Conservation (phyloP, 164 flowering plant genomes). For the Cinnamomum chago region DNA sequence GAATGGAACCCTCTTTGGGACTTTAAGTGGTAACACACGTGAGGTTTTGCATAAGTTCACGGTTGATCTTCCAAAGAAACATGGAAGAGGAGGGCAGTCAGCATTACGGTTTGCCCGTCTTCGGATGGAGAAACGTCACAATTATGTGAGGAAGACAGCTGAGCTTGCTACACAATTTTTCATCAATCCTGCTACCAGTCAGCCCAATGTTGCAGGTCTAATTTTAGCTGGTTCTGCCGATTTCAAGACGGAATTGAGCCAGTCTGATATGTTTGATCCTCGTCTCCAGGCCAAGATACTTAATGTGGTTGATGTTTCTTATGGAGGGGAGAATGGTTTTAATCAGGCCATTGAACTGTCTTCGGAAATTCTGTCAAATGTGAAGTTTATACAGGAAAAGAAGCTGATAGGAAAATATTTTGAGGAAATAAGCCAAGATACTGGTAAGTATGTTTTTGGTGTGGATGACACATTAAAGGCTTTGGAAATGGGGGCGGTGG, state of each 20-base stretch:
- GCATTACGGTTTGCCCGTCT: slow-evolving; percentile 14
- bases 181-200: slow-evolving; percentile 17
- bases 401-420: slow-evolving; percentile 11
- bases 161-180: slow-evolving; percentile 15
- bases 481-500: slow-evolving; percentile 14
- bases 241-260: slow-evolving; percentile 14
- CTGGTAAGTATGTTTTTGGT: slow-evolving; percentile 14
- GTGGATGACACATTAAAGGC: slow-evolving; percentile 15
- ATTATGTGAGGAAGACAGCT: slow-evolving; percentile 16
- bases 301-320: slow-evolving; percentile 18
- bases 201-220: slow-evolving; percentile 15
- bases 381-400: slow-evolving; percentile 16
- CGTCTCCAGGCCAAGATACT: slow-evolving; percentile 16
- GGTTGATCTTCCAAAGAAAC: slow-evolving; percentile 14
- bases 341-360: slow-evolving; percentile 14
- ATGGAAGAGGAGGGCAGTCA: slow-evolving; percentile 18
- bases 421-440: slow-evolving; percentile 18
- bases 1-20: slow-evolving; percentile 15
- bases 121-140: slow-evolving; percentile 17
- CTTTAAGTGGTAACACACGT: slow-evolving; percentile 14
- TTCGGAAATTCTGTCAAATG: slow-evolving; percentile 12
- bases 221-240: slow-evolving; percentile 17
- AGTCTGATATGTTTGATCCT: slow-evolving; percentile 19
- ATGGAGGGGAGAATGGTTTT: slow-evolving; percentile 17
- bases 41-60: slow-evolving; percentile 16